These are phyloP conservation scores for Arctium minus DNA, from an alignment of 129 eudicot species.

Conservation along the genomic window DNA sequence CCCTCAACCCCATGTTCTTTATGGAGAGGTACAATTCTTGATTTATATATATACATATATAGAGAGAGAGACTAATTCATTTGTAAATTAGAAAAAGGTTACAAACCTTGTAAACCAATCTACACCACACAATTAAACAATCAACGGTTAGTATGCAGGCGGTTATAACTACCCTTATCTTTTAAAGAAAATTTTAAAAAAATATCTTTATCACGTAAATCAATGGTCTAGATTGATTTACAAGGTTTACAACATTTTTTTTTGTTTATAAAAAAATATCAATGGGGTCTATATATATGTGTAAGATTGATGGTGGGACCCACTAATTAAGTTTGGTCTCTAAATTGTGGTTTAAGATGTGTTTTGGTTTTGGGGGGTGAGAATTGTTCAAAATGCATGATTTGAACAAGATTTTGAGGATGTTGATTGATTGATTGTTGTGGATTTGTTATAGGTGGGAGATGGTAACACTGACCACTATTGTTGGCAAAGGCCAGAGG, in stretches of 20 bases:
- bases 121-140: too few species aligned
- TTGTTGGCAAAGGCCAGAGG: conserved; percentile 94
- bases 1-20: conserved; percentile 55
- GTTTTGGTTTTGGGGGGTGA: not conserved
- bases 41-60: not conserved
- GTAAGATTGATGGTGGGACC: conserved; percentile 7
- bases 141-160: too few species aligned
- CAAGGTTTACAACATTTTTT: too few species aligned
- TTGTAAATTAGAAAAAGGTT: too few species aligned
- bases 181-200: too few species aligned
- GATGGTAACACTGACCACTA: conserved; percentile 76
- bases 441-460: conserved; percentile 53
- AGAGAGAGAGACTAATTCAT: too few species aligned
- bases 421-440: not conserved
- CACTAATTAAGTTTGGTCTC: not conserved
- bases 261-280: too few species aligned
- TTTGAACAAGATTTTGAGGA: not conserved
- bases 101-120: too few species aligned
- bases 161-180: too few species aligned
- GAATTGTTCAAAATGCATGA: not conserved
- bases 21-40: conserved; percentile 48
- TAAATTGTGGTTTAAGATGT: not conserved
- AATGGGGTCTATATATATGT: not conserved
- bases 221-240: too few species aligned
- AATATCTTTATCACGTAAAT: too few species aligned